Evolutionary conservation across 2,329 filamentous ascomycete genomes (phyloP), one percentile per base, ranked within the genome.

Genomic region (Trichophyton mentagrophytes): DNA sequence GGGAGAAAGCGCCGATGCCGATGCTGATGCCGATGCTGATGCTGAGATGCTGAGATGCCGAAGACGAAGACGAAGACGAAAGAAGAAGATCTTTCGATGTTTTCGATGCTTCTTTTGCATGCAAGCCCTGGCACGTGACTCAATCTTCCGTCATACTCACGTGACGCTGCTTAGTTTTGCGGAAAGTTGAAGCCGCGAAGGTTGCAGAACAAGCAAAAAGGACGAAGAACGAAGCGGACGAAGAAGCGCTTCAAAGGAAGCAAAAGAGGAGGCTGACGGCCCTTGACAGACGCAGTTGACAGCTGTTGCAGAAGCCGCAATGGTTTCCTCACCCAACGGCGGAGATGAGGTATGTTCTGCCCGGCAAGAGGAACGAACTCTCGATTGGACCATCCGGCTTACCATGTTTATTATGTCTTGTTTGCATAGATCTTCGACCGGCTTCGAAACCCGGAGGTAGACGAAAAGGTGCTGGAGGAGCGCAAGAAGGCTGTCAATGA

Each of bases 401-500:
- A 25, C 30, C 51, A 25, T 20, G 44, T 44, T 57, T 42, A 17
- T 47, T 22, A 59, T 62, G 64, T 51, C 33, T 38, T 40, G 20
- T 40, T 33, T 5, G 30, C 65, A 27, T 66, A 85, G 82, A 76
- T 85, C 74, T 83, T 85, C 75, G 79, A 82, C 69, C 78, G 77
- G 70, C 77, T 85, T 46, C 64, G 60, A 67, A 79, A 78, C 72
- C 78, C 81, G 69, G 80, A 79, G 66, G 73, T 79, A 63, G 82
- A 87, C 71, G 78, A 82, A 25, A 79, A 81, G 67, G 77, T 82
- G 65, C 72, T 80, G 64, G 80, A 84, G 71, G 79, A 82, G 69
- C 79, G 82, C 64, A 78, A 85, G 66, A 78, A 81, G 67, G 81
- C 82, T 61, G 73, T 85, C 68, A 82, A 83, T 70, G 80, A 82